Conservation (phyloP, 306 rosid species). For the Prunus salicina region DNA sequence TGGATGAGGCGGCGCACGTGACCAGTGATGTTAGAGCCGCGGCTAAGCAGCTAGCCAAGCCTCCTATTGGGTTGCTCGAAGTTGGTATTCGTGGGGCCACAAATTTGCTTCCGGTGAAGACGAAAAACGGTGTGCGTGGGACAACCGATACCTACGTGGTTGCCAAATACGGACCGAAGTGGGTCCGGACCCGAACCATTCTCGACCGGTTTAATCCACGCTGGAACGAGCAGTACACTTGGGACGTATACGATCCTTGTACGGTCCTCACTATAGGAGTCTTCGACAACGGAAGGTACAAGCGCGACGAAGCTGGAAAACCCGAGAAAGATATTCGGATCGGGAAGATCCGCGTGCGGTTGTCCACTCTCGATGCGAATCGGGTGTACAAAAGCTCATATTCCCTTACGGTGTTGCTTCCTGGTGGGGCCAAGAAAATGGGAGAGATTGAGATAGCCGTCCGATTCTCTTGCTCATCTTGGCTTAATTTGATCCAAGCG, state of each 20-base stretch:
- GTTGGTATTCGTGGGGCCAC: conserved; percentile 81
- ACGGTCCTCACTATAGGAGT: conserved; percentile 76
- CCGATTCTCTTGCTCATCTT: conserved; percentile 69
- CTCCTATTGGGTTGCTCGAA: conserved; percentile 71
- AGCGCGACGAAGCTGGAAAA: conserved; percentile 44
- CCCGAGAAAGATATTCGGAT: conserved; percentile 52
- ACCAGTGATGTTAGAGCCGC: conserved; percentile 80
- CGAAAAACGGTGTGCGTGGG: conserved; percentile 68
- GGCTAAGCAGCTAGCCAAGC: conserved; percentile 56
- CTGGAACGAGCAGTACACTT: conserved; percentile 90
- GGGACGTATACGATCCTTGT: conserved; percentile 86
- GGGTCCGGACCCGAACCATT: conserved; percentile 85
- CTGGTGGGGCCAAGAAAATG: conserved; percentile 85
- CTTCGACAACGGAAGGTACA: conserved; percentile 73
- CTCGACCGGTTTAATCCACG: conserved; percentile 73
- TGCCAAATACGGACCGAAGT: conserved; percentile 78
- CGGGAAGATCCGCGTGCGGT: conserved; percentile 66
- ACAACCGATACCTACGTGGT: conserved; percentile 79
- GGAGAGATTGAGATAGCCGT: conserved; percentile 83
- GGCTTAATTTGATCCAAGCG: conserved; percentile 76
- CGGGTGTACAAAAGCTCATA: conserved; percentile 60
- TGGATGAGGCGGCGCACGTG: conserved; percentile 83
- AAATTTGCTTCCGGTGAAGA: conserved; percentile 71
- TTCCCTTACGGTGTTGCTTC: conserved; percentile 56
- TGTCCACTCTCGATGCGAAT: conserved; percentile 71